Evolutionary conservation across 371 early-diverging fungal species (phyloP), one percentile per base, ranked within the genome.

Genomic region (Apophysomyces sp.): DNA sequence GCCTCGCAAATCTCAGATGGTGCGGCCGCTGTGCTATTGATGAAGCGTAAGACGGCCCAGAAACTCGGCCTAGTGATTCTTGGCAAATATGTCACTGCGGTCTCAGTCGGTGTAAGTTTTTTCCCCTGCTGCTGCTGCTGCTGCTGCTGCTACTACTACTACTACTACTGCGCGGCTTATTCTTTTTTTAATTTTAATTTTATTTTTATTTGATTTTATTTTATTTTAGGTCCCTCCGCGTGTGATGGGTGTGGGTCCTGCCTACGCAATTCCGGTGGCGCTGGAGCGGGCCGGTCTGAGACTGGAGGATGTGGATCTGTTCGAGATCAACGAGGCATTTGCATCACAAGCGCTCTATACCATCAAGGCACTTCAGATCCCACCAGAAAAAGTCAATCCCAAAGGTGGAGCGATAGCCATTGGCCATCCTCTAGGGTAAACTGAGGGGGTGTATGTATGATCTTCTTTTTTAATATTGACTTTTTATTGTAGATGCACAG

Each of bases 1-100:
- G 91, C 98, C 36, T 98, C 98, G 53, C 99, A 99, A 83, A 96
- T 98, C 49, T 93, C 97, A 7, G 99, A 99, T 76, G 99, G 98
- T 73, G 98, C 98, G 36, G 98, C 98, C 29, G 97, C 96, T 18
- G 98, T 98, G 34, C 79, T 99, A 57, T 76, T 99, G 73, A 94
- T 94, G 93, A 93, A 91, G 80, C 91, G 99, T 63, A 89, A 86
- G 78, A 90, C 84, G 27, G 99, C 99, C 16, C 78, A 89, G 66
- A 89, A 89, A 78, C 86, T 95, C 28, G 88, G 90, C 9, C 80
- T 97, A 62, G 88, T 92, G 58, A 89, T 95, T 62, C 58, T 93
- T 58, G 98, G 94, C 73, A 93, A 92, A 73, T 94, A 89, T 77
- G 80, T 97, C 54, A 90, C 92, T 52, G 92, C 92, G 27, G 88